Base-by-base conservation (phyloP, 805 yeast genomes). In the Ogataea haglerorum region DNA sequence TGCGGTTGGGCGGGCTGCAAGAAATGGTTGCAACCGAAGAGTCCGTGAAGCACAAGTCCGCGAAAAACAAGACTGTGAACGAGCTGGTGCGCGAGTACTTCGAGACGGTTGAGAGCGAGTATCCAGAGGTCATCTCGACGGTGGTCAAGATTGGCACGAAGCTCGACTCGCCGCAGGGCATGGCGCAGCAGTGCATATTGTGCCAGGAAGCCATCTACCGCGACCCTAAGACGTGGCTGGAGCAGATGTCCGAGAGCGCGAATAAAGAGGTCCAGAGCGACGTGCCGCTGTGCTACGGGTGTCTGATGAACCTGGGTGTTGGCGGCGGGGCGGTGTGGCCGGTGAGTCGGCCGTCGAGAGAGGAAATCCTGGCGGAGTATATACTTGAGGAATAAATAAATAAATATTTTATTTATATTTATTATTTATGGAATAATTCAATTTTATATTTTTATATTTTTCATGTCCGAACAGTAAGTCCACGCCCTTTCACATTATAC, bases 141-240 rank as follows among this genome's bases (percentile, higher is more conserved):
- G 97, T 91, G 15, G 89, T 89, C 10, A 82, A 86, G 49, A 89
- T 95, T 0, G 96, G 93, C 5, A 81, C 81, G 34, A 89, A 91
- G 58, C 63, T 90, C 32, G 73, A 71, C 2, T 69, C 69, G 6
- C 86, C 85, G 0, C 41, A 14, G 7, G 43, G 34, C 13, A 6
- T 27, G 2, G 19, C 36, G 8, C 17, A 48, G 5, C 37, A 34
- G 5, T 87, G 95, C 60, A 62, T 61, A 10, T 49, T 86, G 1
- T 87, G 96, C 55, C 70, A 72, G 1, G 67, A 61, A 4, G 66
- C 62, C 2, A 72, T 84, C 10, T 77, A 75, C 43, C 70, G 69
- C 24, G 72, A 77, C 45, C 84, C 93, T 3, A 67, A 73, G 40
- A 57, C 62, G 10, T 87, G 95, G 95, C 63, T 86, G 19, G 66